Evolutionary conservation across 352 stramenopile genomes (phyloP), one percentile per base, ranked within the genome.

Genomic region (Pythium aristosporum): DNA sequence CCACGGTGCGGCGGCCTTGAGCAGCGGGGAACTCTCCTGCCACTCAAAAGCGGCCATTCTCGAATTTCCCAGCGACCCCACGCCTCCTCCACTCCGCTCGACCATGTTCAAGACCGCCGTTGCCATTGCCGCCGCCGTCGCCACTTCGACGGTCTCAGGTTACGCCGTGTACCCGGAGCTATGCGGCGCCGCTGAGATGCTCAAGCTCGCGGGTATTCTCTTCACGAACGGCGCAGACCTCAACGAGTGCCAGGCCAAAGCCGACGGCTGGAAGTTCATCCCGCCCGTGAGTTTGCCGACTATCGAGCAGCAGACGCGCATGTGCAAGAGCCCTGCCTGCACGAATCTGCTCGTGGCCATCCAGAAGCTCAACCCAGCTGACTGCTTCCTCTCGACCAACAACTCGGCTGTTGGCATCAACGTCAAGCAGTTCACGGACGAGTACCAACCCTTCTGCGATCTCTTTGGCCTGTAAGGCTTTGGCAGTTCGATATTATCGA

Each of bases 391-490:
- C 20, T 62, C 55, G 46, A 65, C 72, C 44, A 44, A 20, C 57
- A 65, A 65, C 58, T 50, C 32, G 44, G 41, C 57, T 23, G 28
- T 37, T 1, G 52, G 61, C 34, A 34, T 79, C 41, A 77, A 77
- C 72, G 66, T 72, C 13, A 66, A 72, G 51, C 66, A 77, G 69
- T 63, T 79, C 43, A 57, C 42, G 6, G 67, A 75, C 13, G 42
- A 73, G 57, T 79, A 76, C 57, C 54, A 61, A 21, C 36, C 55
- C 18, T 66, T 59, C 54, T 77, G 71, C 60, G 44, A 46, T 1
- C 21, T 57, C 34, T 48, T 66, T 32, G 41, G 39, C 44, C 59
- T 52, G 18, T 65, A 65, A 59, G 25, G 34, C 34, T 10, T 12
- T 39, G 25, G 25, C 1, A 30, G 5, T 30, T 30, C 25, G 25